Evolutionary conservation across 164 flowering plant genomes (phyloP).

Genomic region (Magnolia officinalis): DNA sequence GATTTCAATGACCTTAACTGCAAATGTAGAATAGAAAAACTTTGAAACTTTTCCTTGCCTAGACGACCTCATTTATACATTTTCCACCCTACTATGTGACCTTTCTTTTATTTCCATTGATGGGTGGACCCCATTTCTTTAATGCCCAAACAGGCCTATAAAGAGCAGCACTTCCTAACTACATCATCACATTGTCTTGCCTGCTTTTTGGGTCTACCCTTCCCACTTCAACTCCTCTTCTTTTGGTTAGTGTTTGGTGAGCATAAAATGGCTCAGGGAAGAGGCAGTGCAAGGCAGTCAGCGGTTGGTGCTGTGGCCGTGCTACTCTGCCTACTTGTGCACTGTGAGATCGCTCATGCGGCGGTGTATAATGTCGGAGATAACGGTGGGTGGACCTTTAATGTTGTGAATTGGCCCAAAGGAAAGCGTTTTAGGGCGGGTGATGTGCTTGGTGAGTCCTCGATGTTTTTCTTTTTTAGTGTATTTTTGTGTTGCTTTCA

Average conservation of each 20-base stretch:
- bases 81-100: not conserved
- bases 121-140: not conserved
- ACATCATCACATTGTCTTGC: not conserved
- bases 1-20: not conserved
- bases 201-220: too few relatives aligned
- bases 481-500: not conserved
- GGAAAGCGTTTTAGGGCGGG: slow-evolving; percentile 48
- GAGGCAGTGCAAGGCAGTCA: slow-evolving; percentile 43
- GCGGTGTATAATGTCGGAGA: slow-evolving; percentile 37
- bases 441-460: slow-evolving; percentile 38
- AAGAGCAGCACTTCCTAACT: not conserved
- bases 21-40: not conserved
- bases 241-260: not conserved
- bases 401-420: slow-evolving; percentile 37
- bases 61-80: not conserved
- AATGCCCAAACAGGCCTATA: not conserved
- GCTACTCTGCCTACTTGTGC: slow-evolving; percentile 11
- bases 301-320: slow-evolving; percentile 7
- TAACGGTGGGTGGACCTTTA: slow-evolving; percentile 38
- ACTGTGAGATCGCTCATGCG: slow-evolving; percentile 27
- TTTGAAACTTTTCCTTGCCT: not conserved
- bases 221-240: not conserved
- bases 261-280: slow-evolving; percentile 30
- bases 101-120: not conserved
- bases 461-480: not conserved